Percentiles rank a stretch among this genome's conserved stretches.
These are phyloP conservation scores for Omphalotus guepiniiformis DNA, from an alignment of 768 basidiomycete species.

Conservation along the genomic window DNA sequence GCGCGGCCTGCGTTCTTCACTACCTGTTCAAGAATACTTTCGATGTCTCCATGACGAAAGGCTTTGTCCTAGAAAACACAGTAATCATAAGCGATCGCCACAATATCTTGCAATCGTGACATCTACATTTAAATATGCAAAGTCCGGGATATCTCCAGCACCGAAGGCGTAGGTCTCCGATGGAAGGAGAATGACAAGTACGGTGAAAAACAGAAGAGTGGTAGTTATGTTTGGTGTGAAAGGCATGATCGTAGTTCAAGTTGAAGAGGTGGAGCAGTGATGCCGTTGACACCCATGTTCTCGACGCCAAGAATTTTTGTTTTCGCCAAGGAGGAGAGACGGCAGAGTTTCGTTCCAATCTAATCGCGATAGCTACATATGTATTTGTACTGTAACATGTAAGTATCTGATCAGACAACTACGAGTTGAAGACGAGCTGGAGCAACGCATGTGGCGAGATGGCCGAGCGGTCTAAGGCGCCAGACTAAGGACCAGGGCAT, in stretches of 20 bases:
- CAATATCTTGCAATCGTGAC: not conserved
- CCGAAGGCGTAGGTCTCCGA: constrained; percentile 48
- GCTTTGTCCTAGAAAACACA: constrained; percentile 46
- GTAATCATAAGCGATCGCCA: not conserved
- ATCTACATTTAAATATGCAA: constrained; percentile 58
- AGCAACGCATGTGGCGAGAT: no score
- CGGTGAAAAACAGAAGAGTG: constrained; percentile 31
- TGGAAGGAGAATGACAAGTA: constrained; percentile 40
- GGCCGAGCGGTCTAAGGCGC: constrained; percentile 88
- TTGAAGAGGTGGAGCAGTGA: no score
- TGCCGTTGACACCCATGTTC: no score
- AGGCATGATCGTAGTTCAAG: constrained; percentile 1
- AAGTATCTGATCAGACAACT: no score
- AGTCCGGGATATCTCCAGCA: constrained; percentile 70
- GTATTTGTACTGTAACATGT: no score
- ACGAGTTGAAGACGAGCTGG: no score
- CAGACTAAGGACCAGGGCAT: constrained; percentile 10
- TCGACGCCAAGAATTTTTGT: no score
- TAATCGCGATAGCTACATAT: no score
- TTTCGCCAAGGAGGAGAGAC: no score
- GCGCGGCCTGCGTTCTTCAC: constrained; percentile 50
- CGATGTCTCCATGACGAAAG: constrained; percentile 75
- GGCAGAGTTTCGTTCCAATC: no score
- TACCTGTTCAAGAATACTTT: constrained; percentile 58
- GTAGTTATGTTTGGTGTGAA: constrained; percentile 9